phyloP scores from a whole-genome alignment of 345 rosid species.

The Salix brachista region DNA sequence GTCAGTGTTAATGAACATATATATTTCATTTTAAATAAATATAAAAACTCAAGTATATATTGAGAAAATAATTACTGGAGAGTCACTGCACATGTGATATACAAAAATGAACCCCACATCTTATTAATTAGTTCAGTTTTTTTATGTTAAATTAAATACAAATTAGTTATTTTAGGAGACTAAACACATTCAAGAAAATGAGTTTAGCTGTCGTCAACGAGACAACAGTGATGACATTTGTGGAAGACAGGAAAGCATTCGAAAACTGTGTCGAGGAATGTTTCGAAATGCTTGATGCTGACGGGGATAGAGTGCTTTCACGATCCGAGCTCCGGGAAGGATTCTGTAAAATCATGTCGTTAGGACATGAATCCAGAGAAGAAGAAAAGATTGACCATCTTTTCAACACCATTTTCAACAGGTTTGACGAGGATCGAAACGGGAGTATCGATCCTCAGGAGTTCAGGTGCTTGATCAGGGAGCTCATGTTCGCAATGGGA shows the following conservation, averaged over 20 bases:
- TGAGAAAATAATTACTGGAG: too few species aligned
- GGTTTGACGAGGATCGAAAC: conserved; percentile 35
- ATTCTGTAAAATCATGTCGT: conserved; percentile 25
- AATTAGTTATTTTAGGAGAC: neutral
- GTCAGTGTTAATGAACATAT: too few species aligned
- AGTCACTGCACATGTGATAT: too few species aligned
- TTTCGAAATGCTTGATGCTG: conserved; percentile 35
- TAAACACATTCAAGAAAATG: conserved; percentile 18
- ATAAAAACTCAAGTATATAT: too few species aligned
- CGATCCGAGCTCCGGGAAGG: conserved; percentile 34
- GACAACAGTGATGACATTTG: conserved; percentile 36
- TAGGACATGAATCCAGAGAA: conserved; percentile 24
- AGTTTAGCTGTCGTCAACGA: conserved; percentile 31
- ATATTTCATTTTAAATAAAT: too few species aligned
- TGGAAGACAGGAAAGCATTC: conserved; percentile 32
- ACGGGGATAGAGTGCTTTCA: conserved; percentile 37
- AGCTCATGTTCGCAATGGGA: conserved; percentile 54
- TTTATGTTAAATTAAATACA: neutral
- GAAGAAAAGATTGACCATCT: conserved; percentile 9
- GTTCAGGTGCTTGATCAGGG: conserved; percentile 33
- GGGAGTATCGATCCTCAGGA: conserved; percentile 18
- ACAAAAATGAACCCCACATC: too few species aligned
- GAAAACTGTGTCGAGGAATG: conserved; percentile 24
- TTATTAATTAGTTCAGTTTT: too few species aligned
- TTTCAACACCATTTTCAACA: conserved; percentile 31